Conservation (phyloP, 129 eudicot genomes). For the Heracleum sosnowskyi region DNA sequence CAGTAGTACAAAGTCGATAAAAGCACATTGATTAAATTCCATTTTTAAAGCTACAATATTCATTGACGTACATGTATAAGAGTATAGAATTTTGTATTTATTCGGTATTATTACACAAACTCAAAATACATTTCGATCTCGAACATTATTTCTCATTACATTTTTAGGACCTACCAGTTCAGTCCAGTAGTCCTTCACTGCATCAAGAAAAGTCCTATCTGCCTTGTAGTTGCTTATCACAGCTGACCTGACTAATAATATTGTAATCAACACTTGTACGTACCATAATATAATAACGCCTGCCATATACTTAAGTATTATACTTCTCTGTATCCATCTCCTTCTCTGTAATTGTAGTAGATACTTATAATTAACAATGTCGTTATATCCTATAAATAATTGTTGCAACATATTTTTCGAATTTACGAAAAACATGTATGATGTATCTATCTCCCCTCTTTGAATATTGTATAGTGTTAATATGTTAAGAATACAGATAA, state of each 20-base stretch:
- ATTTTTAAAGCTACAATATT: constrained; percentile 21
- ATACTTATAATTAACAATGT: no score
- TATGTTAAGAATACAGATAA: background rate
- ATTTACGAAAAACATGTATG: no score
- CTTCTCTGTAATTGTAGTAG: no score
- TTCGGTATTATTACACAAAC: background rate
- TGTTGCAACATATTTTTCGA: no score
- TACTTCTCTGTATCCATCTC: no score
- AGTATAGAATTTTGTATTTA: constrained; percentile 6
- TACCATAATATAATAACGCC: background rate
- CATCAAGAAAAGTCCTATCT: constrained; percentile 3
- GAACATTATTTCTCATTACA: background rate
- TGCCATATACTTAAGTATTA: background rate
- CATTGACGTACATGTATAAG: background rate
- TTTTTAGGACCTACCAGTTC: background rate
- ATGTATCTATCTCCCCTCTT: no score
- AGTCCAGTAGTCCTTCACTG: background rate
- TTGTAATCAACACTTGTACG: background rate
- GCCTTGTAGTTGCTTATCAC: background rate
- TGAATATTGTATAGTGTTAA: no score
- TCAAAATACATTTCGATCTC: background rate
- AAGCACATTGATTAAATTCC: constrained; percentile 31
- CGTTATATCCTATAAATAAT: no score
- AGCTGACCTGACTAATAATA: background rate
- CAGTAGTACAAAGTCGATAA: constrained; percentile 12